These are phyloP conservation scores for Avena insularis DNA, from an alignment of 176 grass and related monocot species.

Conservation along the genomic window DNA sequence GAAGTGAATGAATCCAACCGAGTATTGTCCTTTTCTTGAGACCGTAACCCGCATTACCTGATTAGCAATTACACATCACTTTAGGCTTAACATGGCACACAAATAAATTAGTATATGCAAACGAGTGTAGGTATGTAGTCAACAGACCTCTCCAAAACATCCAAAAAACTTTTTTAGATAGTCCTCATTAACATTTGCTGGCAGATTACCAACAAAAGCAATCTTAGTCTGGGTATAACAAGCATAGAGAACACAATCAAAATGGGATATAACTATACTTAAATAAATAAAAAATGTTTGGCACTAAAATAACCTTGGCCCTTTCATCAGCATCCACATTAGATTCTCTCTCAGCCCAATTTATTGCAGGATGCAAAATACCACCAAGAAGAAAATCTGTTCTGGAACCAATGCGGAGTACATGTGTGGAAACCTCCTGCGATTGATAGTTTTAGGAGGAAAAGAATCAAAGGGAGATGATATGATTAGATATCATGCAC, in stretches of 20 bases:
- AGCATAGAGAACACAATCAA: constrained; percentile 38
- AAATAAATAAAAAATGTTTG: constrained; percentile 23
- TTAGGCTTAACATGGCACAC: constrained; percentile 34
- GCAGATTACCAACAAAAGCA: constrained; percentile 90
- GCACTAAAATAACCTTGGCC: constrained; percentile 63
- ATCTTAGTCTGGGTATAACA: constrained; percentile 55
- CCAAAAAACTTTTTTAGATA: constrained; percentile 74
- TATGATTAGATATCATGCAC: constrained; percentile 45
- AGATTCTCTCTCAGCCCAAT: constrained; percentile 80
- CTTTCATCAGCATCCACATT: constrained; percentile 62
- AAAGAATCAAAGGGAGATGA: constrained; percentile 51
- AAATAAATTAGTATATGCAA: constrained; percentile 26
- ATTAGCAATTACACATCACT: constrained; percentile 48
- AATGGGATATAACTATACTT: constrained; percentile 39
- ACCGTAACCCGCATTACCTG: constrained; percentile 67
- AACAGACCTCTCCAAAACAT: constrained; percentile 70
- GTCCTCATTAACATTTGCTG: constrained; percentile 62
- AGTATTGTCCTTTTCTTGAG: constrained; percentile 70
- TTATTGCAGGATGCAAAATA: constrained; percentile 81
- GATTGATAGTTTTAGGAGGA: constrained; percentile 63
- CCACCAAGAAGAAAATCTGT: constrained; percentile 75
- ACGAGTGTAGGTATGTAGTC: constrained; percentile 4
- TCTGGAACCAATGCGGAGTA: constrained; percentile 68
- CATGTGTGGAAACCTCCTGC: constrained; percentile 77
- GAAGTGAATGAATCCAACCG: constrained; percentile 88